Conservation (phyloP, 345 rosid genomes). For the Lepidium africanum region DNA sequence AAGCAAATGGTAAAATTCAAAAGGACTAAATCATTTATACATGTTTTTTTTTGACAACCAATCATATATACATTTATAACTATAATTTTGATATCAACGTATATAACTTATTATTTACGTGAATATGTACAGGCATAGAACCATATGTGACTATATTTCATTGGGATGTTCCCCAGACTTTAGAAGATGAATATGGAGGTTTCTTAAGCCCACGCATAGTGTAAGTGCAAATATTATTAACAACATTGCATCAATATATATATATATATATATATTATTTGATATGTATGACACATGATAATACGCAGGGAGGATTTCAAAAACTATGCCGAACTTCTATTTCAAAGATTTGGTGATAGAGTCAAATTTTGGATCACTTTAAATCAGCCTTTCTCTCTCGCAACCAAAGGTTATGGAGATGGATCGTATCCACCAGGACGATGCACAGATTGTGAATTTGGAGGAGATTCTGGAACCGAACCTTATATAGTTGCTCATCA, state of each 20-base stretch:
- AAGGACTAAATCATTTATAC: too few relatives aligned
- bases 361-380: conserved; percentile 38
- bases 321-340: conserved; percentile 42
- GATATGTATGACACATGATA: neutral
- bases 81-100: neutral
- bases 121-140: conserved; percentile 16
- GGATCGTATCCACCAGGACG: conserved; percentile 28
- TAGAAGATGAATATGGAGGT: conserved; percentile 22
- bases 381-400: conserved; percentile 29
- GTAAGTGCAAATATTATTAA: too few relatives aligned
- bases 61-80: neutral
- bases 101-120: too few relatives aligned
- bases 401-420: conserved; percentile 6
- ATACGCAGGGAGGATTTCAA: conserved; percentile 31
- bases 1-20: neutral
- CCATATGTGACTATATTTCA: too few relatives aligned
- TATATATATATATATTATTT: too few relatives aligned
- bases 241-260: too few relatives aligned
- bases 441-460: conserved; percentile 15
- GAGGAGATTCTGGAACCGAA: conserved; percentile 35
- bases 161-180: conserved; percentile 29
- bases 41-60: neutral
- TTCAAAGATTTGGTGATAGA: conserved; percentile 35
- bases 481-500: conserved; percentile 38
- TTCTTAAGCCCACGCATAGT: conserved; percentile 27